Percentiles rank a stretch among this genome's conserved stretches.
Conservation (phyloP, 164 flowering plant species). For the Stephania yunnanensis region DNA sequence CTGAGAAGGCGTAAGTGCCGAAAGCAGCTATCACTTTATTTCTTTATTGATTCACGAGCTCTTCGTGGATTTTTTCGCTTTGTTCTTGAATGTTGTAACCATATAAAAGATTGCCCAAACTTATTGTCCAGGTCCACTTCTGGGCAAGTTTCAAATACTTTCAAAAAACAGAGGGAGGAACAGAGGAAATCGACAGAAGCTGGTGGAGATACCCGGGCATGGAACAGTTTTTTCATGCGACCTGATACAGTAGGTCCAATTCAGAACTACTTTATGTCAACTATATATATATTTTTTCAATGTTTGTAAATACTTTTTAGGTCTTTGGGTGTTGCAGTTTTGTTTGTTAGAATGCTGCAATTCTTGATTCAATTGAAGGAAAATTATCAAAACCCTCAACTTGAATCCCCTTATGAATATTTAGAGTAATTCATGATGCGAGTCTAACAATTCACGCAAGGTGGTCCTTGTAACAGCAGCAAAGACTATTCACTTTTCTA, state of each 20-base stretch:
- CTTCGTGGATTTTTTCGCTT: background rate
- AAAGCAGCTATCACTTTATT: background rate
- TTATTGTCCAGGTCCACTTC: slow-evolving; percentile 27
- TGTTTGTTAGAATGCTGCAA: too few relatives aligned
- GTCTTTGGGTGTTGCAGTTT: too few relatives aligned
- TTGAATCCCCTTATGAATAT: too few relatives aligned
- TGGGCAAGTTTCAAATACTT: slow-evolving; percentile 37
- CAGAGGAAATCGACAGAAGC: slow-evolving; percentile 83
- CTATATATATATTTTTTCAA: background rate
- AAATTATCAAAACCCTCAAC: too few relatives aligned
- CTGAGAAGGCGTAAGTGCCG: slow-evolving; percentile 50
- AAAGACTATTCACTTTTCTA: too few relatives aligned
- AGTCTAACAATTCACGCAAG: too few relatives aligned
- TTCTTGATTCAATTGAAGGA: too few relatives aligned
- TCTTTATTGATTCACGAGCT: background rate
- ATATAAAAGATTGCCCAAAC: background rate
- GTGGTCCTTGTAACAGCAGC: too few relatives aligned
- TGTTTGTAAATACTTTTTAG: too few relatives aligned
- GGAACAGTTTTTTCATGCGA: slow-evolving; percentile 91
- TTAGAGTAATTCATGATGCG: too few relatives aligned
- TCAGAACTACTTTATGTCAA: background rate
- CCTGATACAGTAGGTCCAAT: slow-evolving; percentile 61
- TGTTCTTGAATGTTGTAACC: background rate
- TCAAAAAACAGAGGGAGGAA: slow-evolving; percentile 68
- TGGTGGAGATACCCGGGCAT: slow-evolving; percentile 78